Conservation (phyloP, 495 filamentous ascomycete species). For the Lineolata rhizophorae region DNA sequence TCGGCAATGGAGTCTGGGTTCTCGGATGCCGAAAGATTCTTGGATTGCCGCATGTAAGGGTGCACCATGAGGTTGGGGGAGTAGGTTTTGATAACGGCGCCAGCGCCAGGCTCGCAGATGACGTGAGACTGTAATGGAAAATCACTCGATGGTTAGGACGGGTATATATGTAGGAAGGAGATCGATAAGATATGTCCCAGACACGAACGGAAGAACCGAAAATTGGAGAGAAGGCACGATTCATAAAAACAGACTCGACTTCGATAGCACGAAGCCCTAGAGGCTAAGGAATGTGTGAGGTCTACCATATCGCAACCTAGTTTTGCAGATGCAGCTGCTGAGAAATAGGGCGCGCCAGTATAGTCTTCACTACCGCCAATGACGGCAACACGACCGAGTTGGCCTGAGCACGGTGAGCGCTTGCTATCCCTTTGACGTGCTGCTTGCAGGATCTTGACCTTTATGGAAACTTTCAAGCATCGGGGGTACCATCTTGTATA, state of each 20-base stretch:
- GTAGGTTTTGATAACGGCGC: slow-evolving; percentile 78
- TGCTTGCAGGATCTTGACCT: slow-evolving; percentile 27
- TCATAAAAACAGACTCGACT: neutral
- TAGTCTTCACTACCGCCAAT: slow-evolving; percentile 94
- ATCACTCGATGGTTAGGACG: no score
- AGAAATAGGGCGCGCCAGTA: slow-evolving; percentile 94
- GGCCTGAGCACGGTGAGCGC: slow-evolving; percentile 37
- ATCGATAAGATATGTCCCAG: slow-evolving; percentile 2
- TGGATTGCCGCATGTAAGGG: slow-evolving; percentile 68
- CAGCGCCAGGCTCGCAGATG: slow-evolving; percentile 80
- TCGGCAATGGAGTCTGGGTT: slow-evolving; percentile 31
- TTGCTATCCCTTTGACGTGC: neutral
- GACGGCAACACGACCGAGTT: slow-evolving; percentile 78
- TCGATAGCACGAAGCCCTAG: neutral
- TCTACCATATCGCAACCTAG: slow-evolving; percentile 29
- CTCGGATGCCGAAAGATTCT: slow-evolving; percentile 20
- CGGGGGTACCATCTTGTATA: slow-evolving; percentile 79
- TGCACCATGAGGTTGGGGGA: slow-evolving; percentile 98
- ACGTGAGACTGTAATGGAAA: slow-evolving; percentile 85
- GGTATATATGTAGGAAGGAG: no score
- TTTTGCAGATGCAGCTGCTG: slow-evolving; percentile 82
- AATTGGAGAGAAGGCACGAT: slow-evolving; percentile 1
- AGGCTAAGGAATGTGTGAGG: neutral
- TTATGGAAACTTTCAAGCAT: slow-evolving; percentile 95
- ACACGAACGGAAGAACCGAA: neutral